These are phyloP conservation scores for Neoboletus magnificus DNA, from an alignment of 768 basidiomycete genomes.

Conservation along the genomic window DNA sequence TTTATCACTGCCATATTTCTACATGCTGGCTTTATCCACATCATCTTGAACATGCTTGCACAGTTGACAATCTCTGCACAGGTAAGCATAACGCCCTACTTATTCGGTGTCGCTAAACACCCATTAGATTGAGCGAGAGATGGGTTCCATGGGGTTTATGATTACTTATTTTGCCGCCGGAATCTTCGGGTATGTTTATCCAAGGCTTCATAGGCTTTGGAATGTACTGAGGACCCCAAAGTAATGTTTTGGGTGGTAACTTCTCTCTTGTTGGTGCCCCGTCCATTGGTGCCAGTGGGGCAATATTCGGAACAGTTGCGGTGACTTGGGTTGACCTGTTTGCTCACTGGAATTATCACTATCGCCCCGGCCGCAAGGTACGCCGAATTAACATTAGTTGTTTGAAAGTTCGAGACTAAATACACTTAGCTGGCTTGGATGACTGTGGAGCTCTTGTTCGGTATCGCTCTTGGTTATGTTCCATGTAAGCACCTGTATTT, in stretches of 20 bases:
- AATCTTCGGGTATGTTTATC: constrained; percentile 71
- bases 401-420: neutral
- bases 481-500: constrained; percentile 54
- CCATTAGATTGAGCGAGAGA: constrained; percentile 80
- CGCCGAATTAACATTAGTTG: constrained; percentile 4
- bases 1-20: constrained; percentile 89
- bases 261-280: constrained; percentile 87
- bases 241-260: constrained; percentile 89
- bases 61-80: constrained; percentile 78
- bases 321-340: constrained; percentile 88
- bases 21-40: constrained; percentile 95
- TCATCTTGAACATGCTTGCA: constrained; percentile 85
- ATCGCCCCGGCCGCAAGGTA: constrained; percentile 78
- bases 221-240: constrained; percentile 24
- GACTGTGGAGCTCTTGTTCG: constrained; percentile 82
- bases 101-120: neutral
- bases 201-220: neutral
- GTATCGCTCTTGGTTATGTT: constrained; percentile 80
- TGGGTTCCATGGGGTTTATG: constrained; percentile 84
- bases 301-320: constrained; percentile 84
- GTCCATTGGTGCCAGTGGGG: constrained; percentile 89
- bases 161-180: constrained; percentile 88
- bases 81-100: constrained; percentile 35
- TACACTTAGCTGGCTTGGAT: constrained; percentile 68
- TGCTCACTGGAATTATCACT: constrained; percentile 89